Evolutionary conservation across 257 asterid species (phyloP).

Genomic region (Gentiana dahurica): DNA sequence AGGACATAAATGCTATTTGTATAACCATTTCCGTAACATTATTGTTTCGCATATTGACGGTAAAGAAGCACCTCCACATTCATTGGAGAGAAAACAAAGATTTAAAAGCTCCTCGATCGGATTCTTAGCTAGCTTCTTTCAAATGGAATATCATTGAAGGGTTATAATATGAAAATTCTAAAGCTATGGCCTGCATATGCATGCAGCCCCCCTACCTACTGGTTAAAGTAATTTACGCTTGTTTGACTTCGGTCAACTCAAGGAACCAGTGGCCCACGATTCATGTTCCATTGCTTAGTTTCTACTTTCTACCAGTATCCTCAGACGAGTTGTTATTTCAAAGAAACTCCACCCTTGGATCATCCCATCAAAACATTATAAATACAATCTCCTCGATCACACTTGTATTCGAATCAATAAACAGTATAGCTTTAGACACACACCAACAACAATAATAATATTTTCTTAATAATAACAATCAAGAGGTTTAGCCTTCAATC

Average conservation of each 20-base stretch:
- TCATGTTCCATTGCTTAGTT: slow-evolving; percentile 28
- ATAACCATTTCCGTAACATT: no score
- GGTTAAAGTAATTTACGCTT: slow-evolving; percentile 2
- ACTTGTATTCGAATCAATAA: slow-evolving; percentile 10
- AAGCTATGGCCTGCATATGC: slow-evolving; percentile 7
- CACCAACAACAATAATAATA: background rate
- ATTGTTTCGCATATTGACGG: no score
- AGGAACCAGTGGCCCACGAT: slow-evolving; percentile 33
- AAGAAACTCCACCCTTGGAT: slow-evolving; percentile 29
- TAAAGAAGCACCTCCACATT: no score
- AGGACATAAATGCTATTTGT: no score
- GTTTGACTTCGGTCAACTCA: slow-evolving; percentile 22
- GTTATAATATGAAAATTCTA: slow-evolving; percentile 1
- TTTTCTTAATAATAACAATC: background rate
- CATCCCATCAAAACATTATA: slow-evolving; percentile 23
- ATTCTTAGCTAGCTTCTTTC: background rate
- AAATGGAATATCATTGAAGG: slow-evolving; percentile 2
- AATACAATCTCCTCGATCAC: slow-evolving; percentile 19
- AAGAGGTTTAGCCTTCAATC: background rate
- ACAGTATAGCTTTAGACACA: slow-evolving; percentile 2
- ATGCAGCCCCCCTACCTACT: no score
- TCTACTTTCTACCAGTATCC: slow-evolving; percentile 9
- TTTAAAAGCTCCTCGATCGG: no score
- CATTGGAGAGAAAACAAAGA: no score
- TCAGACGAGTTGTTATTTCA: slow-evolving; percentile 8